phyloP scores from a whole-genome alignment of 148 eudicot species.

The Drosera capensis region DNA sequence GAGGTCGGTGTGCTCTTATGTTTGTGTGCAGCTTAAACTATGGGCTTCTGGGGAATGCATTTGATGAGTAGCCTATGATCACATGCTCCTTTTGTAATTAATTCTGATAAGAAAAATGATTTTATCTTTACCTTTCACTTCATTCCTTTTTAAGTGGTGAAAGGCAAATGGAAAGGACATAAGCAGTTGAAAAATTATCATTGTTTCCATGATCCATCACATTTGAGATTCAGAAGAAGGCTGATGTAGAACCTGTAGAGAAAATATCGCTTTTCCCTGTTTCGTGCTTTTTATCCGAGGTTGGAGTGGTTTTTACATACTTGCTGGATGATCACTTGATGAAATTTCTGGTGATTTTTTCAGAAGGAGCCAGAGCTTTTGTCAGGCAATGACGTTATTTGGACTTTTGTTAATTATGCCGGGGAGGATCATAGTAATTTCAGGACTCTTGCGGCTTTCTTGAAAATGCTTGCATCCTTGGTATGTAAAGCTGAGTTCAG shows the following conservation, averaged over 20 bases:
- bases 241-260: too few species aligned
- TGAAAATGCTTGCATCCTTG: conserved; percentile 83
- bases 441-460: conserved; percentile 81
- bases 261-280: too few species aligned
- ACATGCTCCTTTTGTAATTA: too few species aligned
- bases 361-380: conserved; percentile 96
- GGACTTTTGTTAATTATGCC: conserved; percentile 93
- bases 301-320: background rate
- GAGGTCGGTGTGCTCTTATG: conserved; percentile 33
- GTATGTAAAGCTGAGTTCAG: conserved; percentile 24
- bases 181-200: too few species aligned
- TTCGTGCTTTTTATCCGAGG: background rate
- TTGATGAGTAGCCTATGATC: too few species aligned
- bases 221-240: too few species aligned
- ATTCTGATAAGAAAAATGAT: too few species aligned
- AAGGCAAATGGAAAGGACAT: too few species aligned
- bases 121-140: too few species aligned
- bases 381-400: conserved; percentile 83
- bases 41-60: background rate
- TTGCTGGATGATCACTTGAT: background rate
- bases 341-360: background rate
- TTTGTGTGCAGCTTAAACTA: background rate
- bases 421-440: conserved; percentile 94
- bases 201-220: too few species aligned
- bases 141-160: too few species aligned